Percentiles rank a stretch among this genome's conserved stretches.
Conservation (phyloP, 768 basidiomycete genomes). For the Pleurotus giganteus region DNA sequence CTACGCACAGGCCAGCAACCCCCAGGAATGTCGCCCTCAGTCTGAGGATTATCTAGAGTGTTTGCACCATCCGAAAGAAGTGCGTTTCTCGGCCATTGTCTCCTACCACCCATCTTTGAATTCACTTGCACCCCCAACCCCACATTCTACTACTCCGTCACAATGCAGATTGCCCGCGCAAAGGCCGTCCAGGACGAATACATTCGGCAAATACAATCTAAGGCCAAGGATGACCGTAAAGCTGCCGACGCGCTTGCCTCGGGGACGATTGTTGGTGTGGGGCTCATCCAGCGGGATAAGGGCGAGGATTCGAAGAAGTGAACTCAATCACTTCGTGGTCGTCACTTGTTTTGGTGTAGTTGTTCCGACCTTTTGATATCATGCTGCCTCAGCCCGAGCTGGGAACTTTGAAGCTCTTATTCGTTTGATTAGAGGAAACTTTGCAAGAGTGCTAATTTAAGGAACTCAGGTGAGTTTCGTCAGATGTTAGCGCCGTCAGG, state of each 20-base stretch:
- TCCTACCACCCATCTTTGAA: neutral
- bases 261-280: slow-evolving; percentile 73
- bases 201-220: slow-evolving; percentile 60
- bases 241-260: slow-evolving; percentile 69
- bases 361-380: neutral
- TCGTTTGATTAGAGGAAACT: too few relatives aligned
- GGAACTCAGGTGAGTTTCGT: too few relatives aligned
- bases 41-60: slow-evolving; percentile 91
- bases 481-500: too few relatives aligned
- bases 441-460: too few relatives aligned
- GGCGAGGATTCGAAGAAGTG: slow-evolving; percentile 13
- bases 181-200: slow-evolving; percentile 71
- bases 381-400: neutral
- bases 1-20: slow-evolving; percentile 77
- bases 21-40: slow-evolving; percentile 65
- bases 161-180: slow-evolving; percentile 45
- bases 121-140: neutral
- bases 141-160: neutral
- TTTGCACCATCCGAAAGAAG: slow-evolving; percentile 87
- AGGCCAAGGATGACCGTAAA: slow-evolving; percentile 69
- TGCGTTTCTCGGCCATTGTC: slow-evolving; percentile 31
- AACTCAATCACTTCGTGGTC: neutral
- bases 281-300: slow-evolving; percentile 62
- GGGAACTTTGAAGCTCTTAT: neutral
- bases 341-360: neutral